Percentiles rank a stretch among this genome's conserved stretches.
Evolutionary conservation across 2,329 filamentous ascomycete species (phyloP).

Genomic region (Domatiomyces catenatus): DNA sequence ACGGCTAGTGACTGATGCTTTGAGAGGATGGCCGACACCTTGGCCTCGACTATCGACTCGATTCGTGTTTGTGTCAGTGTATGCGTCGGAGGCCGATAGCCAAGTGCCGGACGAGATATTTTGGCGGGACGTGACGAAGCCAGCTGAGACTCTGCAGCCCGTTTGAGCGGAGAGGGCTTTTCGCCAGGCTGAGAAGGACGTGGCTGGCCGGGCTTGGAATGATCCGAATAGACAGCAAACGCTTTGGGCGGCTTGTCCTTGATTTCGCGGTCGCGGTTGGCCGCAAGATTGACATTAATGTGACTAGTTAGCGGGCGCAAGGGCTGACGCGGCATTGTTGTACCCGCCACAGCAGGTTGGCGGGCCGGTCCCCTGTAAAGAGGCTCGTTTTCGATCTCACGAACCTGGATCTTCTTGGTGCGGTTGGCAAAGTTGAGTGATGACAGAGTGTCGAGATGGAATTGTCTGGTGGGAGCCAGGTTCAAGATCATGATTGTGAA

Average conservation of each 20-base stretch:
- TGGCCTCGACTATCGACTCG: conserved; percentile 81
- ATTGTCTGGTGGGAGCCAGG: conserved; percentile 75
- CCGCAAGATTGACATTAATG: conserved; percentile 54
- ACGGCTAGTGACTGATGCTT: conserved; percentile 26
- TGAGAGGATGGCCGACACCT: conserved; percentile 77
- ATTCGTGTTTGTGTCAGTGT: conserved; percentile 50
- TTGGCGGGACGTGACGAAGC: conserved; percentile 33
- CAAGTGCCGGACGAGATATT: conserved; percentile 18
- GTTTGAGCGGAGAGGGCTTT: conserved; percentile 28
- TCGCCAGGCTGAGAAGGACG: conserved; percentile 13
- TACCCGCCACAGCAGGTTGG: conserved; percentile 27
- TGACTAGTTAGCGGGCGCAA: conserved; percentile 60
- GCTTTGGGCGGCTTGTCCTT: conserved; percentile 60
- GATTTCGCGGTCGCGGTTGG: conserved; percentile 35
- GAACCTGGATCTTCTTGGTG: conserved; percentile 89
- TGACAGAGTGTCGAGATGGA: conserved; percentile 84
- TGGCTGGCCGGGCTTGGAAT: conserved; percentile 20
- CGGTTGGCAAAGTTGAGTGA: conserved; percentile 89
- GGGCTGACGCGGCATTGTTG: conserved; percentile 50
- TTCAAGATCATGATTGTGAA: conserved; percentile 96
- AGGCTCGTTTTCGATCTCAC: conserved; percentile 89
- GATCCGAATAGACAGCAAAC: conserved; percentile 77
- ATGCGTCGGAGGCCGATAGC: conserved; percentile 17
- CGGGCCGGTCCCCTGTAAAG: conserved; percentile 56
- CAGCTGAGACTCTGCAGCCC: conserved; percentile 21